These are phyloP conservation scores for Cochlearia excelsa DNA, from an alignment of 345 rosid genomes.

Conservation along the genomic window DNA sequence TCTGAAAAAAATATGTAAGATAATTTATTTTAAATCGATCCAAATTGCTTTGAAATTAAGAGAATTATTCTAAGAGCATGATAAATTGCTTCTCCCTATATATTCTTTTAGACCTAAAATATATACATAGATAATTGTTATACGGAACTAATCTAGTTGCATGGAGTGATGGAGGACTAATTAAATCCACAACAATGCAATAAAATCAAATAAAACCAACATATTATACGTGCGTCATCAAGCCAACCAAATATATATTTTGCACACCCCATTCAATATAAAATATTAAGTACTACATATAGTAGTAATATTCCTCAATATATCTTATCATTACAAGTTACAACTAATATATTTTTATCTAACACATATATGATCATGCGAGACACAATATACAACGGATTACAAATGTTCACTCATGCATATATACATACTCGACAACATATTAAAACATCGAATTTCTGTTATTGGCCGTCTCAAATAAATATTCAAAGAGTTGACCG, in stretches of 20 bases:
- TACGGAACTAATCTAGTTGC: constrained; percentile 26
- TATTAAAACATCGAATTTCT: background rate
- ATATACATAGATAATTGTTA: background rate
- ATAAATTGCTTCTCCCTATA: too few species aligned
- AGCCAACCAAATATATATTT: constrained; percentile 13
- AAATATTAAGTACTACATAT: constrained; percentile 6
- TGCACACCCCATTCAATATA: constrained; percentile 27
- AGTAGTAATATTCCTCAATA: constrained; percentile 17
- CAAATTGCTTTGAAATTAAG: too few species aligned
- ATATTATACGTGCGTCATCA: constrained; percentile 24
- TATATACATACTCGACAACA: constrained; percentile 15
- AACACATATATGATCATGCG: constrained; percentile 16
- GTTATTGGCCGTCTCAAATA: background rate
- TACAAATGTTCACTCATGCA: constrained; percentile 12
- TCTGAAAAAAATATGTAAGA: too few species aligned
- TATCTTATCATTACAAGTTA: constrained; percentile 23
- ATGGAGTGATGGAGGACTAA: too few species aligned
- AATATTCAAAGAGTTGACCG: constrained; percentile 21
- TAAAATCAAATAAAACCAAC: constrained; percentile 9
- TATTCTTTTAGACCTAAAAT: constrained; percentile 1
- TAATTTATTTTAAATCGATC: too few species aligned
- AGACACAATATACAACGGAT: constrained; percentile 19
- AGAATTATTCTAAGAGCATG: background rate
- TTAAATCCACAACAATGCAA: constrained; percentile 24
- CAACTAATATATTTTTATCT: constrained; percentile 24